Evolutionary conservation across 2,329 filamentous ascomycete genomes (phyloP), one percentile per base, ranked within the genome.

Genomic region (Ophiostoma fasciatum): DNA sequence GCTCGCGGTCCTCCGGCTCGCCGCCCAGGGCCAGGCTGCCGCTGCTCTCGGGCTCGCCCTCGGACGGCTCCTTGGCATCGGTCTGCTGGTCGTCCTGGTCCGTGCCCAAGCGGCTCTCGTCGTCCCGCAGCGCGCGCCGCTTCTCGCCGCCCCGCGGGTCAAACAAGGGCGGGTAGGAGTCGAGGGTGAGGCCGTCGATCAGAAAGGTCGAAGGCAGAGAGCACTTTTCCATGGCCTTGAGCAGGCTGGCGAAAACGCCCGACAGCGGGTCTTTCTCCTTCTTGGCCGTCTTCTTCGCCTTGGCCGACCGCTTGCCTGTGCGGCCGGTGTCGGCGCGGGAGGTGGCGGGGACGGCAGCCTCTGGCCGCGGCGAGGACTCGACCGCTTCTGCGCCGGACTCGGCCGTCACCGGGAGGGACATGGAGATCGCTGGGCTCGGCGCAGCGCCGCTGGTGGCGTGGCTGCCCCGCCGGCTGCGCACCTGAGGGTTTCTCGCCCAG

Each of bases 11-110:
- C 52, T 96, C 88, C 0, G 88, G 88, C 53, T 96, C 88, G 29
- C 88, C 88, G 39, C 88, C 88, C 14, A 96, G 67, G 40, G 92
- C 87, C 39, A 90, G 65, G 52, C 88, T 96, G 12, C 74, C 74
- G 31, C 82, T 82, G 46, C 81, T 81, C 55, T 90, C 85, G 2
- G 75, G 74, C 38, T 80, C 78, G 39, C 82, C 83, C 44, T 94
- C 85, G 0, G 66, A 66, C 4, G 59, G 52, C 31, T 66, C 65
- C 5, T 53, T 51, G 3, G 51, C 51, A 18, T 68, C 66, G 2
- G 53, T 46, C 7, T 31, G 25, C 18, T 57, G 57, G 21, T 69
- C 63, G 39, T 71, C 65, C 15, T 62, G 61, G 21, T 71, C 64
- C 6, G 53, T 56, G 14, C 52, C 56, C 11, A 65, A 46, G 17